A percentile compares a stretch with the other conserved stretches of the same genome.
These are phyloP conservation scores for Jimgerdemannia lactiflua DNA, from an alignment of 192 early-diverging fungal genomes.

Conservation along the genomic window DNA sequence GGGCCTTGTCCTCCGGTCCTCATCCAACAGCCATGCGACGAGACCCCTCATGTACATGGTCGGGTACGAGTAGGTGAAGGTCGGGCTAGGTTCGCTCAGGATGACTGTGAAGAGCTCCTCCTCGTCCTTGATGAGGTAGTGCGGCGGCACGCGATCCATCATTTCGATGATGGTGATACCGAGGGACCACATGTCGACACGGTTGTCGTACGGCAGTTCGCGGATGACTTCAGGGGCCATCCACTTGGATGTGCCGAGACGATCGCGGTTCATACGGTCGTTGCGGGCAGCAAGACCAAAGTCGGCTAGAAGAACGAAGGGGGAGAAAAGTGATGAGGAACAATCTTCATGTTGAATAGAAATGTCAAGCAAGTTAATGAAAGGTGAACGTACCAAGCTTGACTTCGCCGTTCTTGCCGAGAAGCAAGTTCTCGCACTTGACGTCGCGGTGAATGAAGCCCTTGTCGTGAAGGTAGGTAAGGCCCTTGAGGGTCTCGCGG, in stretches of 20 bases:
- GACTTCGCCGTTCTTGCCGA: conserved; percentile 36
- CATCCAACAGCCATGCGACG: conserved; percentile 36
- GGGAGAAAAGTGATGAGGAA: neutral
- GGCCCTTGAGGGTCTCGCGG: conserved; percentile 33
- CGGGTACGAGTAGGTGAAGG: conserved; percentile 35
- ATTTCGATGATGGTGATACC: conserved; percentile 46
- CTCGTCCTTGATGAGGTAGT: conserved; percentile 39
- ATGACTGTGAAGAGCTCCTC: conserved; percentile 31
- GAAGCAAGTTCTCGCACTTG: conserved; percentile 43
- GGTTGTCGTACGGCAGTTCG: conserved; percentile 39
- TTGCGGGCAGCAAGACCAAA: conserved; percentile 34
- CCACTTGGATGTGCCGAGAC: conserved; percentile 40
- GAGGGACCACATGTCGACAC: conserved; percentile 52
- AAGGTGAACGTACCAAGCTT: conserved; percentile 33
- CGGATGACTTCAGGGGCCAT: conserved; percentile 52
- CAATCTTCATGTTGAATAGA: conserved; percentile 1
- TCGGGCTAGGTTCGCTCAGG: conserved; percentile 29
- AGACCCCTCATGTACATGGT: conserved; percentile 41
- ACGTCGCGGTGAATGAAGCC: conserved; percentile 46
- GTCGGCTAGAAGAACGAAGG: conserved; percentile 21
- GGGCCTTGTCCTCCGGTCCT: conserved; percentile 25
- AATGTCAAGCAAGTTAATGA: too few species aligned
- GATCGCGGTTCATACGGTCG: conserved; percentile 21
- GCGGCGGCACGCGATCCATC: conserved; percentile 46
- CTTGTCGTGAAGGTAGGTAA: conserved; percentile 34